These are phyloP conservation scores for Blastomyces gilchristii DNA, from an alignment of 2,329 filamentous ascomycete species.

Conservation along the genomic window DNA sequence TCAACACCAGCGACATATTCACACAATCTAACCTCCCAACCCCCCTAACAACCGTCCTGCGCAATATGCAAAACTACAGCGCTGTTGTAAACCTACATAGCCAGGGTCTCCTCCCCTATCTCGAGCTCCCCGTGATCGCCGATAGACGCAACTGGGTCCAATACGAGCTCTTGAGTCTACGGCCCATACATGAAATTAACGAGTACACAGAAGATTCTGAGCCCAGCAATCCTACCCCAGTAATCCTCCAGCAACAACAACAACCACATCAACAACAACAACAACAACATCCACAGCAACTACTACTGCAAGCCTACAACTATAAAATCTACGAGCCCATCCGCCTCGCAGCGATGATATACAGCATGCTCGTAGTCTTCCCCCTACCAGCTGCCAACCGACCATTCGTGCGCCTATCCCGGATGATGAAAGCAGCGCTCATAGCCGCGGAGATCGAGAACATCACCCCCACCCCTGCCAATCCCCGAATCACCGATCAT, in stretches of 20 bases:
- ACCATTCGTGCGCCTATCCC: conserved; percentile 25
- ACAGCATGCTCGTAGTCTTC: conserved; percentile 31
- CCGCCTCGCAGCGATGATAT: conserved; percentile 29
- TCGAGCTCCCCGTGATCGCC: conserved; percentile 16
- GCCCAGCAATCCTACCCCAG: background rate
- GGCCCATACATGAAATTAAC: conserved; percentile 19
- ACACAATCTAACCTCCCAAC: conserved; percentile 7
- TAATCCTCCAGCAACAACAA: background rate
- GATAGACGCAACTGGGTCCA: conserved; percentile 35
- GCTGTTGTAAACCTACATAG: conserved; percentile 19
- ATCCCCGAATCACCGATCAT: background rate
- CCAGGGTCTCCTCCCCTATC: conserved; percentile 15
- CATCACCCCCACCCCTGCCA: background rate
- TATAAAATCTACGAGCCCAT: conserved; percentile 27
- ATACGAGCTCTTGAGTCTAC: conserved; percentile 26
- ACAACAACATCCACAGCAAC: background rate
- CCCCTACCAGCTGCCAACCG: conserved; percentile 31
- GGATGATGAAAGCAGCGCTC: conserved; percentile 21
- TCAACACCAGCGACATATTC: conserved; percentile 5
- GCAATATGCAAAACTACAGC: conserved; percentile 22
- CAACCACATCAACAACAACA: background rate
- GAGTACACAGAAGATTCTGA: conserved; percentile 5
- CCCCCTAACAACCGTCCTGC: conserved; percentile 15
- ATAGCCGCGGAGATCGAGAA: conserved; percentile 15
- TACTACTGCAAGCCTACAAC: background rate